Percentiles rank a stretch among this genome's conserved stretches.
phyloP scores from a whole-genome alignment of 2,329 filamentous ascomycete species.

The Nothomitra cinnamomea region DNA sequence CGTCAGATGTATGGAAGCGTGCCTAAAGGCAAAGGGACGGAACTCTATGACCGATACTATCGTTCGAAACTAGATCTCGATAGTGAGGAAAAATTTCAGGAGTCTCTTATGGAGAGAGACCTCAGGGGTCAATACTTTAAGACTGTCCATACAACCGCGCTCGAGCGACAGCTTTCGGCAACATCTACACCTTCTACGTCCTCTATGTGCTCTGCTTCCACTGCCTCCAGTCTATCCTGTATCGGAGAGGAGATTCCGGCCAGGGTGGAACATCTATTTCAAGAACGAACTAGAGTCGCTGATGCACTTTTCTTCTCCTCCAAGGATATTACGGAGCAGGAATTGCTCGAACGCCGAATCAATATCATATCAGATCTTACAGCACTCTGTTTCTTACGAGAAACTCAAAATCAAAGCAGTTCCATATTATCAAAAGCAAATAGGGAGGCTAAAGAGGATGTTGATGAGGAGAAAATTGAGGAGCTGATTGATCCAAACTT shows the following conservation, averaged over 20 bases:
- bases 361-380: constrained; percentile 1
- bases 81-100: neutral
- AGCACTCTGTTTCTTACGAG: neutral
- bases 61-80: neutral
- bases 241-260: neutral
- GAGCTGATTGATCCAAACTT: constrained; percentile 1
- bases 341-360: constrained; percentile 1
- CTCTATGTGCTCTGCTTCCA: neutral
- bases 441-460: neutral
- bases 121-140: neutral
- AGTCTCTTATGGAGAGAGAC: neutral
- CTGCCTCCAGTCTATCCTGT: neutral
- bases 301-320: constrained; percentile 2
- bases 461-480: neutral
- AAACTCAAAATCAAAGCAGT: neutral
- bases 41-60: neutral
- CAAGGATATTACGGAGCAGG: constrained; percentile 1
- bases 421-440: neutral
- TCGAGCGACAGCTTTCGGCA: neutral
- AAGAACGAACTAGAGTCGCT: neutral
- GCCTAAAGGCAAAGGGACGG: neutral
- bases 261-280: neutral
- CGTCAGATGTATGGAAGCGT: neutral
- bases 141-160: neutral
- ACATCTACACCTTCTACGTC: neutral